phyloP scores from a whole-genome alignment of 176 grass and related monocot genomes.

The Oryza meyeriana region DNA sequence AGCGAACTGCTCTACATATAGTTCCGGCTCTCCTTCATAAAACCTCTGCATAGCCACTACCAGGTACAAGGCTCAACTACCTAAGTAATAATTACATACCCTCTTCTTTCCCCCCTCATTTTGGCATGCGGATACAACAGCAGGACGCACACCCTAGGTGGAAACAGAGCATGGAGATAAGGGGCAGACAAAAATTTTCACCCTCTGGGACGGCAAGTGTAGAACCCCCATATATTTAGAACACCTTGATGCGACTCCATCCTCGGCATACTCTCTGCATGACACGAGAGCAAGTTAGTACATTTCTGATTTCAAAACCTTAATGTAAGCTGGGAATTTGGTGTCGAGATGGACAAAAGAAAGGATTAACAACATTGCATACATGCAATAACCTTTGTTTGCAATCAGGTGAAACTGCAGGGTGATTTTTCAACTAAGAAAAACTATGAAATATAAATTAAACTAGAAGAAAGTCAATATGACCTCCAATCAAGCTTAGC shows the following conservation, averaged over 20 bases:
- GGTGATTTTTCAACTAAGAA: background rate
- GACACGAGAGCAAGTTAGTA: constrained; percentile 1
- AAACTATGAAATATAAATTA: background rate
- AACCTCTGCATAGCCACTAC: constrained; percentile 6
- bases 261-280: constrained; percentile 2
- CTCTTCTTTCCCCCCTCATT: background rate
- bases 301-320: background rate
- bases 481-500: constrained; percentile 42
- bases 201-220: background rate
- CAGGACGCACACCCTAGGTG: background rate
- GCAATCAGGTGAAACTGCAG: background rate
- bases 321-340: background rate
- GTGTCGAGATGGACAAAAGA: background rate
- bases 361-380: background rate
- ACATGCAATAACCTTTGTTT: constrained; percentile 2
- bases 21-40: background rate
- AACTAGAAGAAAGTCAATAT: background rate
- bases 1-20: background rate
- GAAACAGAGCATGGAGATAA: background rate
- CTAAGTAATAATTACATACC: constrained; percentile 46
- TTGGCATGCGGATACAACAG: background rate
- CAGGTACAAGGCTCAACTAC: constrained; percentile 12
- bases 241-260: background rate
- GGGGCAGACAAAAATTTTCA: constrained; percentile 20
- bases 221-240: constrained; percentile 25